These are phyloP conservation scores for Eucalyptus pauciflora DNA, from an alignment of 345 rosid species.

Conservation along the genomic window DNA sequence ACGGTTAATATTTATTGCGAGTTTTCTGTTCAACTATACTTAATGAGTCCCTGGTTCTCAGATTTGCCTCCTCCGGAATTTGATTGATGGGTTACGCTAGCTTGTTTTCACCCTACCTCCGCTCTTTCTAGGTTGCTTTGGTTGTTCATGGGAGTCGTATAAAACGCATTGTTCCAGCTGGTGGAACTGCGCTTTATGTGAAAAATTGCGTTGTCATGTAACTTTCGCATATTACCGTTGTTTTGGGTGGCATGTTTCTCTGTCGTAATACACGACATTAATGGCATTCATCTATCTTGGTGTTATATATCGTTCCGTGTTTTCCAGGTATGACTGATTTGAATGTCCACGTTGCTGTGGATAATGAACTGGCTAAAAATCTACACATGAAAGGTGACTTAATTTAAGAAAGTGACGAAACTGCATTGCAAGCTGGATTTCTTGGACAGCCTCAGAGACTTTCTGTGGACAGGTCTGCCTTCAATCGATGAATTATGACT, in stretches of 20 bases:
- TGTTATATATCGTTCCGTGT: not conserved
- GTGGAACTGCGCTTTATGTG: not conserved
- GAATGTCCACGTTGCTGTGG: not conserved
- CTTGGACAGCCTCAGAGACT: not conserved
- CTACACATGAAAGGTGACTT: not conserved
- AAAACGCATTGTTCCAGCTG: not conserved
- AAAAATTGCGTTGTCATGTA: not conserved
- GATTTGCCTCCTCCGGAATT: not conserved
- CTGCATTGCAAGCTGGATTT: not conserved
- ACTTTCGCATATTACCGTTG: not conserved
- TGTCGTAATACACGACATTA: not conserved
- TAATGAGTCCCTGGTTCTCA: not conserved
- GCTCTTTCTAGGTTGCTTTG: not conserved
- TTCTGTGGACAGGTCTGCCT: not conserved
- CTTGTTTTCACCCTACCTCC: not conserved
- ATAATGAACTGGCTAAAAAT: not conserved
- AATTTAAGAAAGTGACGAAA: not conserved
- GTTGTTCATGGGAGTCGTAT: not conserved
- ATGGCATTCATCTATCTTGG: not conserved
- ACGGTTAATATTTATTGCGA: not conserved
- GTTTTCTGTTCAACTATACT: not conserved
- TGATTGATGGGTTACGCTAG: not conserved
- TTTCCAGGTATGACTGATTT: not conserved
- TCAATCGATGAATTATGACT: not conserved
- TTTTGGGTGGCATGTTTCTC: not conserved